phyloP scores from a whole-genome alignment of 192 early-diverging fungal genomes.

The Umbelopsis sp. region DNA sequence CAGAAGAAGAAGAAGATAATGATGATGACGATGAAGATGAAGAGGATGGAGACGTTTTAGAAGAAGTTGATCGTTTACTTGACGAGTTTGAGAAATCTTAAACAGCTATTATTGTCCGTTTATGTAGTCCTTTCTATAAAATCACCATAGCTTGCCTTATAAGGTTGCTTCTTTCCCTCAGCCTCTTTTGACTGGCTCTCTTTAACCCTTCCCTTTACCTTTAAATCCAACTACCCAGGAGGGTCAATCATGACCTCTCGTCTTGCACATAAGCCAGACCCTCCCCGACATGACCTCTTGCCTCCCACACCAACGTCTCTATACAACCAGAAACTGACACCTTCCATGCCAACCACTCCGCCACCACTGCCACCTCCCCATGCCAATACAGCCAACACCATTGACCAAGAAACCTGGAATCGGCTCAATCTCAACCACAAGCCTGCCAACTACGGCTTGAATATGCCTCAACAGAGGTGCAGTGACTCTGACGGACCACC shows the following conservation, averaged over 20 bases:
- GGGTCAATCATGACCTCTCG: constrained; percentile 3
- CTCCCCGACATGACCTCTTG: not conserved
- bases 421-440: not conserved
- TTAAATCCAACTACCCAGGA: constrained; percentile 2
- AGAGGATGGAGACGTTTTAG: constrained; percentile 40
- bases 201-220: not conserved
- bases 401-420: constrained; percentile 6
- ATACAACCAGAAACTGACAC: not conserved
- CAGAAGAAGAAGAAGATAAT: constrained; percentile 7
- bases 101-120: not conserved
- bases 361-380: constrained; percentile 17
- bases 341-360: not conserved
- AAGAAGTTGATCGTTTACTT: constrained; percentile 49
- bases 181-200: not conserved
- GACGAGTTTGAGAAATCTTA: constrained; percentile 19
- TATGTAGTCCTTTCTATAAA: not conserved
- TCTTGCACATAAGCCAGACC: not conserved
- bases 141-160: not conserved
- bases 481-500: too few relatives aligned
- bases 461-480: too few relatives aligned
- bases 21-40: constrained; percentile 31
- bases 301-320: constrained; percentile 9
- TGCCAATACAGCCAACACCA: not conserved
- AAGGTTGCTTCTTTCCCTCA: not conserved
- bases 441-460: not conserved